Percentiles rank a stretch among this genome's conserved stretches.
Evolutionary conservation across 768 basidiomycete species (phyloP).

Genomic region (Leccinum broughii): DNA sequence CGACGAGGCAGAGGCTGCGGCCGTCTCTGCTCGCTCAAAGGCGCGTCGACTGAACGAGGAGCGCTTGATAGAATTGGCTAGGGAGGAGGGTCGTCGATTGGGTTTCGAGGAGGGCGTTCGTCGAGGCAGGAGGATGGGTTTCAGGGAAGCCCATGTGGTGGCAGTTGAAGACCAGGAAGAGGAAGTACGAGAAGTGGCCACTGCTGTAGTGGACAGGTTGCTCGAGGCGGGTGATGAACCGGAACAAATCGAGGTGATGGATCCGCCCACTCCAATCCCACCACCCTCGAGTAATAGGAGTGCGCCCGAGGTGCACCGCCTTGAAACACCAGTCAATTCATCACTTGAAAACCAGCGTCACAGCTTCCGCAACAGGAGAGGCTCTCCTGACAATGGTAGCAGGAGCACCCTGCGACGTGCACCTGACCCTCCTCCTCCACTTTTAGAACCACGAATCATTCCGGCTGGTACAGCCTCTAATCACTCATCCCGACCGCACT

Average conservation of each 20-base stretch:
- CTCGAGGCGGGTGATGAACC: constrained; percentile 25
- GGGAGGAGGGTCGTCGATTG: constrained; percentile 52
- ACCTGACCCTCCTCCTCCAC: constrained; percentile 10
- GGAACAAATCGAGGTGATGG: constrained; percentile 24
- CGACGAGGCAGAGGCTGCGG: constrained; percentile 49
- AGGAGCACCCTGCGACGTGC: constrained; percentile 16
- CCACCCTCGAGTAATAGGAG: constrained; percentile 14
- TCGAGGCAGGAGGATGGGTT: constrained; percentile 33
- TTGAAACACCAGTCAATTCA: constrained; percentile 18
- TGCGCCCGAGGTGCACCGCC: constrained; percentile 29
- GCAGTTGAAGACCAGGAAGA: constrained; percentile 14
- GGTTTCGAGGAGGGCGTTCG: constrained; percentile 55
- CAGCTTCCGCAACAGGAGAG: constrained; percentile 21
- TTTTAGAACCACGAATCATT: constrained; percentile 19
- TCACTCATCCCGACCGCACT: constrained; percentile 18
- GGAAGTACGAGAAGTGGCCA: constrained; percentile 23
- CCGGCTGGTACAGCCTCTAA: constrained; percentile 14
- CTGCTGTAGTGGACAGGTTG: constrained; percentile 23
- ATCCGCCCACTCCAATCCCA: constrained; percentile 16
- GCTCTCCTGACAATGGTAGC: constrained; percentile 14
- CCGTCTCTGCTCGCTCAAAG: constrained; percentile 44
- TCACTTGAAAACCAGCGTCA: constrained; percentile 21
- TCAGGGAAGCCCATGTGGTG: constrained; percentile 26
- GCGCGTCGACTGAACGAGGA: constrained; percentile 48
- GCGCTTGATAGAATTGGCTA: constrained; percentile 47